Percentiles rank a stretch among this genome's conserved stretches.
Evolutionary conservation across 2,329 filamentous ascomycete species (phyloP).

Genomic region (Grosmannia serpens): DNA sequence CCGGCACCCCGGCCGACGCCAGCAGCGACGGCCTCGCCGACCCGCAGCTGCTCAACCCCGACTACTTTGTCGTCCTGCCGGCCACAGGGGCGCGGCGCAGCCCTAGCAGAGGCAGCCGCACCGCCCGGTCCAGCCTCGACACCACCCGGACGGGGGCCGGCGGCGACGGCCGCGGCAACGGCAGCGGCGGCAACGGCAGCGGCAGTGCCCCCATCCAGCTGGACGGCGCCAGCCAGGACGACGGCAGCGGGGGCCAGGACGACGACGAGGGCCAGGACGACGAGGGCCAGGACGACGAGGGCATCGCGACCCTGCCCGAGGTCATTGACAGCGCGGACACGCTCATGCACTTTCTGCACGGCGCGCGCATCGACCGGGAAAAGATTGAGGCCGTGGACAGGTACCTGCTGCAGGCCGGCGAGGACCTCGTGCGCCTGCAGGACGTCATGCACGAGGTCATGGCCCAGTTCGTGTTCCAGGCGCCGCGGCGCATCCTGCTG

Average conservation of each 20-base stretch:
- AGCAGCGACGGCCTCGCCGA: conserved; percentile 19
- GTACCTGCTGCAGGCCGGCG: conserved; percentile 66
- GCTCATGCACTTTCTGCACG: conserved; percentile 56
- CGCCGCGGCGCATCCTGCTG: conserved; percentile 68
- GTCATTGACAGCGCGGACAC: conserved; percentile 53
- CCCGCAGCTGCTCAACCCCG: conserved; percentile 56
- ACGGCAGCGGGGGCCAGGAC: background rate
- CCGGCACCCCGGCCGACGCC: background rate
- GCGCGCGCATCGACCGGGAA: conserved; percentile 71
- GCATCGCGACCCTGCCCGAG: conserved; percentile 17
- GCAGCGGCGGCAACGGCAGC: no score
- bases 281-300: conserved; percentile 6
- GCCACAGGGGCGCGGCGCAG: conserved; percentile 31
- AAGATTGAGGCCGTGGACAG: conserved; percentile 71
- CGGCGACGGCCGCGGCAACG: no score
- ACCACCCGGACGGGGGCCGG: background rate
- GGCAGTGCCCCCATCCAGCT: background rate
- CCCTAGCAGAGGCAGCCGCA: conserved; percentile 23
- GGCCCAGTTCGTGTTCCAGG: conserved; percentile 79
- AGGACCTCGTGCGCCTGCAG: conserved; percentile 64
- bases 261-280: background rate
- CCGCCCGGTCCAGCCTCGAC: conserved; percentile 2
- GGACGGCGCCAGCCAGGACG: background rate
- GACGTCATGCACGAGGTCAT: conserved; percentile 76
- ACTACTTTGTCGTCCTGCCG: conserved; percentile 69